Evolutionary conservation across 495 filamentous ascomycete genomes (phyloP).

Genomic region (Xylaria scruposa): DNA sequence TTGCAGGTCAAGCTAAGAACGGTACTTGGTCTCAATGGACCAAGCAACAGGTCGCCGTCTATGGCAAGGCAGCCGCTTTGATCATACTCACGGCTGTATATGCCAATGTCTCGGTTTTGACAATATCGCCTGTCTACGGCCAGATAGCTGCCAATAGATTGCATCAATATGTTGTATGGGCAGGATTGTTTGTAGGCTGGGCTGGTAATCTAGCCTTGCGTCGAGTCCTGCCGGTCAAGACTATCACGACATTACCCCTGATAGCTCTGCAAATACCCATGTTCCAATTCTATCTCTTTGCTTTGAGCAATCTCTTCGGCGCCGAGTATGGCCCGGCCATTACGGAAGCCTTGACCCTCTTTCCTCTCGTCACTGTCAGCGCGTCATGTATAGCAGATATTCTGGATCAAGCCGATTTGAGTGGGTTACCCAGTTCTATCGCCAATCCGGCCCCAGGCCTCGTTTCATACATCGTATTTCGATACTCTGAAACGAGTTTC

Average conservation of each 20-base stretch:
- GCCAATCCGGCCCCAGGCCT: conserved; percentile 65
- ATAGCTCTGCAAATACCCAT: conserved; percentile 76
- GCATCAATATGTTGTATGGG: conserved; percentile 69
- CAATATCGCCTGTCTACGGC: conserved; percentile 85
- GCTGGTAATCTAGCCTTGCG: conserved; percentile 60
- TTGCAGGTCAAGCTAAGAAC: conserved; percentile 58
- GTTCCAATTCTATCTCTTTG: conserved; percentile 71
- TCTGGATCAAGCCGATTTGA: conserved; percentile 66
- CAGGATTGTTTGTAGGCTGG: conserved; percentile 69
- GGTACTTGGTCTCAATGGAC: conserved; percentile 49
- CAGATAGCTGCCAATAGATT: conserved; percentile 74
- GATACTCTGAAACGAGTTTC: conserved; percentile 59
- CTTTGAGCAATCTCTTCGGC: conserved; percentile 67
- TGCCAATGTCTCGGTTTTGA: conserved; percentile 75
- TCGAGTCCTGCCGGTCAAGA: conserved; percentile 46
- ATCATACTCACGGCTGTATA: conserved; percentile 74
- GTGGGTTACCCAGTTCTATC: conserved; percentile 58
- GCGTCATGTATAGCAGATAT: conserved; percentile 68
- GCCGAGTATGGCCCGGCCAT: conserved; percentile 74
- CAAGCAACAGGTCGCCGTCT: conserved; percentile 46
- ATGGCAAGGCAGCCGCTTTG: conserved; percentile 49
- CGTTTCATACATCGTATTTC: conserved; percentile 69
- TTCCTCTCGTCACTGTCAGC: conserved; percentile 74
- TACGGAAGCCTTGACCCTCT: conserved; percentile 73
- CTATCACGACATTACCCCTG: conserved; percentile 63